Base-by-base conservation (phyloP, 495 filamentous ascomycete genomes). In the Penicillium canariense region DNA sequence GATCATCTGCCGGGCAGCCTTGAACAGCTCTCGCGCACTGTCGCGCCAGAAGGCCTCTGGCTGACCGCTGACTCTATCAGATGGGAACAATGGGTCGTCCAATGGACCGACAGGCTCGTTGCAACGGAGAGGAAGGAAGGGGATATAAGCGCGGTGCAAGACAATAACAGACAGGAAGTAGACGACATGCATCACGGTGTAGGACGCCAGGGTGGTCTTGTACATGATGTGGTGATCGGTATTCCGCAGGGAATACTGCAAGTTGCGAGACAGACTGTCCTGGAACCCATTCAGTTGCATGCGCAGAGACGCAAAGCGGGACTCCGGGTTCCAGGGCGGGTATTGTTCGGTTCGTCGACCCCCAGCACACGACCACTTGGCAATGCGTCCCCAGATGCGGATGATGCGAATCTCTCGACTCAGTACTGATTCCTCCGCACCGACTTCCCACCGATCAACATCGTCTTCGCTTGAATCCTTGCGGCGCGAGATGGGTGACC, bases 191-290 rank as follows among this genome's bases (percentile, higher is more conserved):
- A 94, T 77, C 18, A 90, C 77, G 4, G 86, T 86, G 59, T 89
- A 96, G 2, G 84, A 77, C 30, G 87, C 87, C 14, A 88, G 83
- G 2, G 83, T 88, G 51, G 71, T 71, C 57, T 85, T 84, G 59
- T 87, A 84, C 55, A 84, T 87, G 65, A 90, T 87, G 62, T 94
- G 88, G 14, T 85, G 88, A 59, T 88, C 84, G n/a, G 87, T 87
- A 66, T 91, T 96, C 35, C 81, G 80, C 14, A 79, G 69, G 0
- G 84, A 90, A 63, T 91, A 88, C 7, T 82, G 83, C 43, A 91
- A 79, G 42, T 86, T 85, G 23, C 79, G 75, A 0, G 89, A 89
- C 15, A 94, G 80, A 1, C 79, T 76, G 15, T 78, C 79, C 54
- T 85, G 82, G 65, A 94, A 93, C 5, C 74, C 74, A 18, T 77